Conservation (phyloP, 169 alveolate genomes). For the Cryptosporidium meleagridis region DNA sequence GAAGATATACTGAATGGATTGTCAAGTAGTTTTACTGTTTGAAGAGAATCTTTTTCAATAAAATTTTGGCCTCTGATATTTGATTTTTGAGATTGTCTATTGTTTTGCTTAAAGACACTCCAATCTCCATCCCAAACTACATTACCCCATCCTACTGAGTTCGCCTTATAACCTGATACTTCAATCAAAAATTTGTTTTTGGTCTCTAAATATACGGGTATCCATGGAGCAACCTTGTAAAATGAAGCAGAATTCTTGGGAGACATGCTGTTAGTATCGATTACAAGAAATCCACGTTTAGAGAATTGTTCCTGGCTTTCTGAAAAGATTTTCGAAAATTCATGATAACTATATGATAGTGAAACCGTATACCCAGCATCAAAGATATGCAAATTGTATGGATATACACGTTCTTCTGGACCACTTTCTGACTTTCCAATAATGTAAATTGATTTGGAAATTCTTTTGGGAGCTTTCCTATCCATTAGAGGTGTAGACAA, state of each 20-base stretch:
- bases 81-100: background rate
- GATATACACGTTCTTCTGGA: conserved; percentile 5
- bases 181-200: conserved; percentile 1
- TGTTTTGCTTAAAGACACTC: background rate
- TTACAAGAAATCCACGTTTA: conserved; percentile 47
- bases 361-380: conserved; percentile 51
- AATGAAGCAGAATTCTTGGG: conserved; percentile 18
- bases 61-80: background rate
- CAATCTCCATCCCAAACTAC: conserved; percentile 52
- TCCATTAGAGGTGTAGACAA: conserved; percentile 37
- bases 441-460: conserved; percentile 22
- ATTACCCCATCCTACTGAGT: conserved; percentile 63
- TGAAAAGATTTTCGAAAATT: conserved; percentile 3
- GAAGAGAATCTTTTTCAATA: background rate
- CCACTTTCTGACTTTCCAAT: conserved; percentile 7
- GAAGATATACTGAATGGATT: background rate
- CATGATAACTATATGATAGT: conserved; percentile 19
- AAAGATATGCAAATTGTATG: conserved; percentile 17
- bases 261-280: conserved; percentile 9
- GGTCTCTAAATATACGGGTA: conserved; percentile 5
- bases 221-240: conserved; percentile 64
- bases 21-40: background rate
- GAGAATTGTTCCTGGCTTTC: conserved; percentile 15
- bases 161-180: conserved; percentile 24
- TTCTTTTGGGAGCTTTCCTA: background rate